Evolutionary conservation across 768 basidiomycete genomes (phyloP), one percentile per base, ranked within the genome.

Genomic region (Leccinum boreale): DNA sequence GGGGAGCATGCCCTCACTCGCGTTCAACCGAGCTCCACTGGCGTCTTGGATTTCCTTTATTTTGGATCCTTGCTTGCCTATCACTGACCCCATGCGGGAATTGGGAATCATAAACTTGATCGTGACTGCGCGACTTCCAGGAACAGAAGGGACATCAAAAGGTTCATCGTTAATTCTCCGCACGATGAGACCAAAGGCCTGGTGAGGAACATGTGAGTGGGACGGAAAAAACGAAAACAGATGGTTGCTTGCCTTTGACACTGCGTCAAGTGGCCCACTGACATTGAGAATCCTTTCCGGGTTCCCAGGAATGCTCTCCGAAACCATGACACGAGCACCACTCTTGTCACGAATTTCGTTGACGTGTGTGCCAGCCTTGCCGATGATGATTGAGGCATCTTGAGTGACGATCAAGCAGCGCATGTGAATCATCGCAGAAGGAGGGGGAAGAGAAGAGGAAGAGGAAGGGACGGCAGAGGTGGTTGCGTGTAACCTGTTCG

Each of bases 61-160:
- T 75, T 99, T 99, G 36, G 89, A 88, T 31, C 97, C 97, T 61
- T 89, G 91, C 73, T 97, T 98, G 56, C 97, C 97, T 67, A 99
- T 99, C 59, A 98, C 94, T 17, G 94, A 97, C 44, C 96, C 96
- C 96, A 98, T 98, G 58, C 96, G 90, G 10, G 94, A 95, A 75
- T 98, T 98, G 62, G 96, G 96, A 57, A 98, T 97, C 90, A 98
- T 98, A 71, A 94, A 98, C 74, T 98, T 98, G 81, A 99, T 98
- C 29, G 97, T 98, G 55, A 99, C 97, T 28, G 97, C 96, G 58
- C 95, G 86, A 68, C 94, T 97, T 58, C 97, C 97, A 48, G 97
- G 97, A 5, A 98, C 92, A 35, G 96, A 98, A 21, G 97, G 93
- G 47, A 92, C 89, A 67, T 98, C 97, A 74, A 97, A 98, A 1